A percentile compares a stretch with the other conserved stretches of the same genome.
phyloP scores from a whole-genome alignment of 768 basidiomycete species.

The Mycena kentingensis region DNA sequence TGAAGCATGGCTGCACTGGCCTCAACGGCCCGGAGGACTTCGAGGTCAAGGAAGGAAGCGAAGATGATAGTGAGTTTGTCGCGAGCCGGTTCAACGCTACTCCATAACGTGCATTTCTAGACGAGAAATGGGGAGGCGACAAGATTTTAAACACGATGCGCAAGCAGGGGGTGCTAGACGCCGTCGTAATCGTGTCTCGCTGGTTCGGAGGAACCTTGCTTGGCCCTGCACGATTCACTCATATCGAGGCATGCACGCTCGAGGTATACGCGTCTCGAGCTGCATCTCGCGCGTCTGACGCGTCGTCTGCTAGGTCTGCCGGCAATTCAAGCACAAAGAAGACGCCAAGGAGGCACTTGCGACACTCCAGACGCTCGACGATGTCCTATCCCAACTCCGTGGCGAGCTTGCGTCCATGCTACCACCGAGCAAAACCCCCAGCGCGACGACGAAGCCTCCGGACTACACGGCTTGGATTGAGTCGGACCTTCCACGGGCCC shows the following conservation, averaged over 20 bases:
- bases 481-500: conserved; percentile 62
- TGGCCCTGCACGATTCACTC: conserved; percentile 73
- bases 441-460: conserved; percentile 28
- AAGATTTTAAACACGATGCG: conserved; percentile 69
- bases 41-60: conserved; percentile 58
- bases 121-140: conserved; percentile 68
- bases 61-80: conserved; percentile 61
- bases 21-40: conserved; percentile 77
- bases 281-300: not conserved
- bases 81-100: not conserved
- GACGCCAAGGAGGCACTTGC: conserved; percentile 65
- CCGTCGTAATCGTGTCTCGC: conserved; percentile 76
- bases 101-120: conserved; percentile 4
- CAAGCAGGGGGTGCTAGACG: conserved; percentile 70
- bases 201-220: conserved; percentile 84
- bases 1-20: conserved; percentile 66
- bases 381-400: conserved; percentile 58
- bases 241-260: conserved; percentile 73
- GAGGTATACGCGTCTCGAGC: conserved; percentile 36
- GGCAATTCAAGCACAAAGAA: conserved; percentile 63
- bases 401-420: conserved; percentile 38
- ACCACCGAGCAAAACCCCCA: conserved; percentile 4
- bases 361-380: conserved; percentile 62
- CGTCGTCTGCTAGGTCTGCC: conserved; percentile 48
- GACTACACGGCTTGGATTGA: conserved; percentile 49